Evolutionary conservation across 208 protist species (phyloP).

Genomic region (Trichomonas vaginalis): DNA sequence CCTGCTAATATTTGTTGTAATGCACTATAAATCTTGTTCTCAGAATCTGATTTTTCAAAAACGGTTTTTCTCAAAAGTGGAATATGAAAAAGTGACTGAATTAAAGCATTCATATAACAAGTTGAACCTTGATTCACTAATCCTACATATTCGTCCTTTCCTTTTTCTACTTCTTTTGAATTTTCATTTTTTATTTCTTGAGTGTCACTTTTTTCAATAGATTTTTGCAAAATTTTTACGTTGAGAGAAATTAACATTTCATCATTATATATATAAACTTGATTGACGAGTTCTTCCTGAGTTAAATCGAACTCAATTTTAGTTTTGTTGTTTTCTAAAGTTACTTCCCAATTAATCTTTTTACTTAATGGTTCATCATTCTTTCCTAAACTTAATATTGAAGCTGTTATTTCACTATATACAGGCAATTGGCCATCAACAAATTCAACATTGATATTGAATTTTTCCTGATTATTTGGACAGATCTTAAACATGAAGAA

Average conservation of each 20-base stretch:
- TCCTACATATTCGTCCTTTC: constrained; percentile 49
- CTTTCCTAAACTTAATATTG: neutral
- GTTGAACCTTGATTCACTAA: constrained; percentile 67
- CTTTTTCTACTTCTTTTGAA: neutral
- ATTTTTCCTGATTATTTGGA: neutral
- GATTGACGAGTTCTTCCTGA: neutral
- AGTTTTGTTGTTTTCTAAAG: neutral
- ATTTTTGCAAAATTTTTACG: neutral
- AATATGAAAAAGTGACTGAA: constrained; percentile 59
- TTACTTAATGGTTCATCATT: neutral
- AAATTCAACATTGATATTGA: neutral
- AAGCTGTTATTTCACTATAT: neutral
- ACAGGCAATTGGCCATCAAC: neutral
- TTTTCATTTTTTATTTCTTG: neutral
- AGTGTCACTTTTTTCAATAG: neutral
- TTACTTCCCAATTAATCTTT: neutral
- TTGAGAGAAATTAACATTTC: neutral
- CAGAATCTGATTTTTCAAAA: neutral
- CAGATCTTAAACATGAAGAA: neutral
- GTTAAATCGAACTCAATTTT: neutral
- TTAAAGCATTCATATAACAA: constrained; percentile 68
- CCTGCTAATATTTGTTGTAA: neutral
- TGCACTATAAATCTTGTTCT: neutral
- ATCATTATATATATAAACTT: neutral
- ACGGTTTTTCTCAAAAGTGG: constrained; percentile 34